phyloP scores from a whole-genome alignment of 495 filamentous ascomycete species.

The Viridothelium virens region DNA sequence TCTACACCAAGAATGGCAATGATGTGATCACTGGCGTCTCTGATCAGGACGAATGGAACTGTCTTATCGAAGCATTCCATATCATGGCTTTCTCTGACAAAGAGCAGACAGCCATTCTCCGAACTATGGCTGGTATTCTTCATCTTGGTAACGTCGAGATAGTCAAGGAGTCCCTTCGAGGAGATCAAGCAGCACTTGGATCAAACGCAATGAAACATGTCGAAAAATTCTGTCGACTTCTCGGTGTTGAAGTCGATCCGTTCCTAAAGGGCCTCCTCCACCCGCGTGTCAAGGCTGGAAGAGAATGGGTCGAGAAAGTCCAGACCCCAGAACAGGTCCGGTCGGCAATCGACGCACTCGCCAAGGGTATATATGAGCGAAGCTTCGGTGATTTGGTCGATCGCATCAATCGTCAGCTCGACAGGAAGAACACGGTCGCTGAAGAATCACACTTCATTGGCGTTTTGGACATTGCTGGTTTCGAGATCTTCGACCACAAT shows the following conservation, averaged over 20 bases:
- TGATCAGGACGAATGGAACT: constrained; percentile 83
- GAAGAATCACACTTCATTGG: constrained; percentile 95
- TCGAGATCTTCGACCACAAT: constrained; percentile 97
- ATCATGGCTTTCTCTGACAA: constrained; percentile 89
- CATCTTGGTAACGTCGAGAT: constrained; percentile 90
- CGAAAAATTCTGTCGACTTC: constrained; percentile 68
- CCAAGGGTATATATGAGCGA: constrained; percentile 96
- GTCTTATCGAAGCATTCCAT: constrained; percentile 82
- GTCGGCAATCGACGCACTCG: constrained; percentile 78
- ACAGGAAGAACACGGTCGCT: constrained; percentile 58
- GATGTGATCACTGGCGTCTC: constrained; percentile 86
- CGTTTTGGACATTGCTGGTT: constrained; percentile 97
- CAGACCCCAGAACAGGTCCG: constrained; percentile 95
- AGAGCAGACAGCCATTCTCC: constrained; percentile 74
- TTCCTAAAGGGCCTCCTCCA: constrained; percentile 87
- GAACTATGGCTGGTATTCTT: constrained; percentile 81
- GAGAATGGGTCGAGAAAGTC: constrained; percentile 97
- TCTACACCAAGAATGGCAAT: constrained; percentile 85
- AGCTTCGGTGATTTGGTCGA: constrained; percentile 87
- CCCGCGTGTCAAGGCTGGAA: constrained; percentile 86
- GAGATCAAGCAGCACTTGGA: constrained; percentile 79
- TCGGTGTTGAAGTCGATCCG: constrained; percentile 74
- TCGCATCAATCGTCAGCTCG: constrained; percentile 85
- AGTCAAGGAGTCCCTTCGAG: constrained; percentile 77
- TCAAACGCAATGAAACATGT: constrained; percentile 63